These are phyloP conservation scores for Cladosporium cucumerinum DNA, from an alignment of 2,329 filamentous ascomycete genomes.

Conservation along the genomic window DNA sequence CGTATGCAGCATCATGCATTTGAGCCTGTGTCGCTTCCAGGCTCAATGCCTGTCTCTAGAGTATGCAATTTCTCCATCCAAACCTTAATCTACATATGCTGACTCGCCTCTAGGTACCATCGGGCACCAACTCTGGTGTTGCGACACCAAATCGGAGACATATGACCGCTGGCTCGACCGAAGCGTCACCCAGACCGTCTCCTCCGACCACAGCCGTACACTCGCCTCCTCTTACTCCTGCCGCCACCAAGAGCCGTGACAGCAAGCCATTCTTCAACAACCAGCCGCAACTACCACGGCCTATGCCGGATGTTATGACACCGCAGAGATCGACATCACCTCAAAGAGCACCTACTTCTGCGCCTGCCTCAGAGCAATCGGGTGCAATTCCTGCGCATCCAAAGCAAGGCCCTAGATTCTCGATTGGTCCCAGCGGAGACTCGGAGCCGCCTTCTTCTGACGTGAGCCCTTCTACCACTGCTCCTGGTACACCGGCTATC, in stretches of 20 bases:
- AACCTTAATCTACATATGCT: conserved; percentile 20
- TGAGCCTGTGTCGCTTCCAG: conserved; percentile 84
- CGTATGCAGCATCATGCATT: conserved; percentile 85
- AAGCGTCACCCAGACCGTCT: conserved; percentile 64
- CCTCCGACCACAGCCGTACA: conserved; percentile 64
- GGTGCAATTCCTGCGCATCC: conserved; percentile 43
- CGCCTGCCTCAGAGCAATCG: conserved; percentile 27
- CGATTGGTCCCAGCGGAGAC: conserved; percentile 55
- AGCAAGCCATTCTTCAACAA: conserved; percentile 35
- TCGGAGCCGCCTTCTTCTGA: conserved; percentile 54
- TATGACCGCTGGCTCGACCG: conserved; percentile 46
- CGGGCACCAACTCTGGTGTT: conserved; percentile 50
- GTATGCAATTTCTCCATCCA: conserved; percentile 53
- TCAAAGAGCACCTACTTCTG: conserved; percentile 33
- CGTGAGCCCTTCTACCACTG: conserved; percentile 56
- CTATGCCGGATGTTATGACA: conserved; percentile 57
- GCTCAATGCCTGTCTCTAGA: conserved; percentile 77
- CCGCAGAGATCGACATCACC: conserved; percentile 52
- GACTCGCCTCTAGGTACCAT: conserved; percentile 41
- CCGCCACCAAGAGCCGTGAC: conserved; percentile 30
- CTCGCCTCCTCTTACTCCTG: conserved; percentile 15
- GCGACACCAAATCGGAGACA: conserved; percentile 35
- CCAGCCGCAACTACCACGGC: conserved; percentile 32
- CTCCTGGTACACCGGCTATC: conserved; percentile 53
- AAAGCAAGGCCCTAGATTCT: conserved; percentile 53